Conservation (phyloP, 495 filamentous ascomycete species). For the Viridothelium virens region DNA sequence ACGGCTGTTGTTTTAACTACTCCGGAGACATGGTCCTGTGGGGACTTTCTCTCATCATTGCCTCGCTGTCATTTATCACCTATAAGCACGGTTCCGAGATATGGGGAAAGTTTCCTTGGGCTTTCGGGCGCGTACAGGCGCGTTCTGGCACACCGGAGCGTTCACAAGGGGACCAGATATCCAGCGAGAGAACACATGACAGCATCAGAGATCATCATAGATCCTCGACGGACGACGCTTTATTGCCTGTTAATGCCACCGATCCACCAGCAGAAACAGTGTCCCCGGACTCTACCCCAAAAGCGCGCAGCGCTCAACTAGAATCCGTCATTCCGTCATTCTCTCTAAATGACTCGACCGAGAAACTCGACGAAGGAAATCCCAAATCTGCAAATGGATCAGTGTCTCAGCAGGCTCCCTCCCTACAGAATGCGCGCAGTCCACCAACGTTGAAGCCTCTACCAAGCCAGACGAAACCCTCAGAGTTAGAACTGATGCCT, state of each 20-base stretch:
- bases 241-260: neutral
- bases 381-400: neutral
- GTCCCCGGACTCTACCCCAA: constrained; percentile 44
- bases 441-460: constrained; percentile 5
- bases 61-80: neutral
- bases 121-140: neutral
- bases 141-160: neutral
- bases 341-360: neutral
- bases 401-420: neutral
- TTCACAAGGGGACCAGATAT: neutral
- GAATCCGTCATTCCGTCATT: neutral
- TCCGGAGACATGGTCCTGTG: neutral
- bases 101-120: neutral
- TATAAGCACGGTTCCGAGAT: neutral
- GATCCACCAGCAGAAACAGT: constrained; percentile 11
- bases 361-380: neutral
- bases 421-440: neutral
- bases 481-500: constrained; percentile 19
- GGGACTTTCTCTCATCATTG: constrained; percentile 3
- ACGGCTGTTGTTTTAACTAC: neutral
- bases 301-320: constrained; percentile 29
- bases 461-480: neutral
- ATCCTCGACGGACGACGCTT: neutral
- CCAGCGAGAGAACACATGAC: neutral
- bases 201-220: neutral